A percentile compares a stretch with the other conserved stretches of the same genome.
These are phyloP conservation scores for Imleria badia DNA, from an alignment of 768 basidiomycete genomes.

Conservation along the genomic window DNA sequence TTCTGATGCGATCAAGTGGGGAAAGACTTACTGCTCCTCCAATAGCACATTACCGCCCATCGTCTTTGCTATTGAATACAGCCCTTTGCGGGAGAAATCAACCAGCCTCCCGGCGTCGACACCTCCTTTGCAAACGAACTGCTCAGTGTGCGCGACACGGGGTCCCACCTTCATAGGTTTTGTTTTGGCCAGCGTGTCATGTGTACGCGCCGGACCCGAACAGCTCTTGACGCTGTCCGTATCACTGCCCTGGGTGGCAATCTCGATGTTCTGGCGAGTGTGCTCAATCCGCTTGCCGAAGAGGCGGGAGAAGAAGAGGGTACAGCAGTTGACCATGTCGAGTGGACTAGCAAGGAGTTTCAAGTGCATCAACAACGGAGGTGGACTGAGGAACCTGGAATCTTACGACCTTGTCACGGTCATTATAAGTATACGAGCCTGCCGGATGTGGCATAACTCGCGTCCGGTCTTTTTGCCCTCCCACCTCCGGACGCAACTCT, in stretches of 20 bases:
- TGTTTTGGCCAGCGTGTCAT: constrained; percentile 22
- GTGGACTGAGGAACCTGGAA: constrained; percentile 9
- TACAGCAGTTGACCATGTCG: constrained; percentile 28
- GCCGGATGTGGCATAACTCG: constrained; percentile 15
- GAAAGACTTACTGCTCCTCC: constrained; percentile 34
- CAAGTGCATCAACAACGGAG: constrained; percentile 21
- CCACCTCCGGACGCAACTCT: constrained; percentile 15
- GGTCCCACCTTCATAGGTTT: constrained; percentile 30
- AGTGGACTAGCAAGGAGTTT: constrained; percentile 21
- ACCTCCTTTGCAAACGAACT: constrained; percentile 36
- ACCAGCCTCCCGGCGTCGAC: constrained; percentile 36
- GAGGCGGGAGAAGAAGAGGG: constrained; percentile 24
- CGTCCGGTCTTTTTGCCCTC: constrained; percentile 16
- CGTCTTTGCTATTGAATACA: constrained; percentile 32
- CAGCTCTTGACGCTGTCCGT: constrained; percentile 32
- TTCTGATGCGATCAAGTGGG: constrained; percentile 16
- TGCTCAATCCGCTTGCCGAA: constrained; percentile 20
- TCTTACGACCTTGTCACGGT: constrained; percentile 3
- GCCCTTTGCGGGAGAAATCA: constrained; percentile 32
- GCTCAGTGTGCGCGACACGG: constrained; percentile 35
- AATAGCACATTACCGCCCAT: constrained; percentile 39
- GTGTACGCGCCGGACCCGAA: constrained; percentile 34
- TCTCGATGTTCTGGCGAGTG: constrained; percentile 21
- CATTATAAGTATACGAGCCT: constrained; percentile 27
- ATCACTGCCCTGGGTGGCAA: constrained; percentile 21